Evolutionary conservation across 176 grass and related monocot genomes (phyloP).

Genomic region (Thinopyrum elongatum): DNA sequence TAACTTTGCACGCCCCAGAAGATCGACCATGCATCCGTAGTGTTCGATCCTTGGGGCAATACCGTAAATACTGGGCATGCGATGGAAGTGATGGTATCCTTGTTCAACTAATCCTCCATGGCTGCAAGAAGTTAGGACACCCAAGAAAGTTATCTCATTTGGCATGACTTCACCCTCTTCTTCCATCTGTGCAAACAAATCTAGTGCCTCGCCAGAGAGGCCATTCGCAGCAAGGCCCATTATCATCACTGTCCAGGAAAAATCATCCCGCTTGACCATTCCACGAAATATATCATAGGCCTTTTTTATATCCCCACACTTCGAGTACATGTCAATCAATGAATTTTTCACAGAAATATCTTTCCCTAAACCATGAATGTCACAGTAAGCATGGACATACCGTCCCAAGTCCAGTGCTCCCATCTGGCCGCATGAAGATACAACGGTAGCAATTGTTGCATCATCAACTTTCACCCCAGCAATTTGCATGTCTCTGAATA

Average conservation of each 20-base stretch:
- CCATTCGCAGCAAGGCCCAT: conserved; percentile 83
- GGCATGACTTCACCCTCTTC: conserved; percentile 49
- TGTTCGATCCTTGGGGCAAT: conserved; percentile 70
- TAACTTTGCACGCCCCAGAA: conserved; percentile 80
- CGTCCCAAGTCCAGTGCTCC: conserved; percentile 70
- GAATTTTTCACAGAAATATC: conserved; percentile 68
- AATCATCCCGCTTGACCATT: conserved; percentile 52
- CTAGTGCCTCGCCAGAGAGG: conserved; percentile 57
- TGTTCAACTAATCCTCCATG: conserved; percentile 84
- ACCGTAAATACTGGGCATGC: conserved; percentile 62
- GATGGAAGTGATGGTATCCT: conserved; percentile 74
- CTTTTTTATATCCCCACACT: conserved; percentile 79
- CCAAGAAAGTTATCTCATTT: conserved; percentile 85
- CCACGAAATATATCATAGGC: conserved; percentile 69
- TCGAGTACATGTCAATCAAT: conserved; percentile 93
- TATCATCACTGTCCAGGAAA: conserved; percentile 92
- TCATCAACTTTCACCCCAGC: conserved; percentile 68
- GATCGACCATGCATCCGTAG: conserved; percentile 89
- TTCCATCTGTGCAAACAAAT: conserved; percentile 95
- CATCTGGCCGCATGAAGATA: conserved; percentile 79
- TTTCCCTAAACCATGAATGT: conserved; percentile 60
- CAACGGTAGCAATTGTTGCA: conserved; percentile 66
- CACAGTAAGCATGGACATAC: conserved; percentile 79
- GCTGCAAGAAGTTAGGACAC: conserved; percentile 78
- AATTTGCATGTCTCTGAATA: conserved; percentile 82